Percentiles rank a stretch among this genome's conserved stretches.
Evolutionary conservation across 2,329 filamentous ascomycete species (phyloP).

Genomic region (Davidsoniella eucalypti): DNA sequence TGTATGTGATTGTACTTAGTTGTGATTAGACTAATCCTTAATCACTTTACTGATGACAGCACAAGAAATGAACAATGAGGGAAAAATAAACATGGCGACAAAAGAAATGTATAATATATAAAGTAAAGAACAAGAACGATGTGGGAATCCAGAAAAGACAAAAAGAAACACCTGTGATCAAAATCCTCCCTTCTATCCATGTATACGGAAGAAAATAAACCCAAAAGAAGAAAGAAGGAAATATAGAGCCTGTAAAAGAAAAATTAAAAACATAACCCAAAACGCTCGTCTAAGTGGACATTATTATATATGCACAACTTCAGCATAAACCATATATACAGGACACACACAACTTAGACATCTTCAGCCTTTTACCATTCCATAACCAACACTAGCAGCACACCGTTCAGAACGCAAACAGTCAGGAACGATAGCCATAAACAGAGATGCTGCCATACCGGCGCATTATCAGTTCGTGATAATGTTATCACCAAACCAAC

Average conservation of each 20-base stretch:
- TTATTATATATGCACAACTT: neutral
- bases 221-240: neutral
- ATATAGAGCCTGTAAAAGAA: neutral
- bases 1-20: no score
- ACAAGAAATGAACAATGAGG: no score
- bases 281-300: neutral
- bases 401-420: slow-evolving; percentile 27
- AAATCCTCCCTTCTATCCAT: no score
- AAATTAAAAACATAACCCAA: neutral
- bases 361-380: slow-evolving; percentile 13
- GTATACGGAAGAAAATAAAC: no score
- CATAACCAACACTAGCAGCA: slow-evolving; percentile 27
- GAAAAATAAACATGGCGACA: no score
- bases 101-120: no score
- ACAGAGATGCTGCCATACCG: slow-evolving; percentile 27
- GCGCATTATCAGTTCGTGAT: slow-evolving; percentile 30
- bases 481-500: slow-evolving; percentile 43
- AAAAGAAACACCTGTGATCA: neutral
- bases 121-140: neutral
- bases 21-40: no score
- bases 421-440: slow-evolving; percentile 23
- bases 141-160: neutral
- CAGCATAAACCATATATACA: neutral
- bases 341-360: neutral
- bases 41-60: no score